These are phyloP conservation scores for Salix suchowensis DNA, from an alignment of 345 rosid species.

Conservation along the genomic window DNA sequence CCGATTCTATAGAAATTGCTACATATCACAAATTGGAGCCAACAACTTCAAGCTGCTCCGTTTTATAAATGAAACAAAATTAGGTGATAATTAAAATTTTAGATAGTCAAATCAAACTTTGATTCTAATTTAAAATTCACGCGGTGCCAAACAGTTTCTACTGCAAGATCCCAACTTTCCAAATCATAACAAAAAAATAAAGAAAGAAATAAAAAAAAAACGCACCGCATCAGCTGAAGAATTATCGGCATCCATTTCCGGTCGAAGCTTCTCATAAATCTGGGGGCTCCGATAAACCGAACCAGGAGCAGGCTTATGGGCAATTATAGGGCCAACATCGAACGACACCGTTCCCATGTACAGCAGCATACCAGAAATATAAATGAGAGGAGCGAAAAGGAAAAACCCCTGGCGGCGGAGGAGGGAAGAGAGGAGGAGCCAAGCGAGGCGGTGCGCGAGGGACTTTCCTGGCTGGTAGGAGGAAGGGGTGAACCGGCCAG, in stretches of 20 bases:
- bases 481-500: constrained; percentile 43
- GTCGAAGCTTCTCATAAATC: constrained; percentile 73
- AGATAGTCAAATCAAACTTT: background rate
- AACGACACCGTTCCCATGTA: constrained; percentile 95
- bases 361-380: constrained; percentile 89
- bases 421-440: constrained; percentile 76
- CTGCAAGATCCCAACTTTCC: constrained; percentile 16
- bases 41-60: background rate
- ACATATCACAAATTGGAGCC: background rate
- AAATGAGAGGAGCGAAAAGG: constrained; percentile 86
- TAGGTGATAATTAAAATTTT: too few relatives aligned
- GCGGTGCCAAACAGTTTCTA: background rate
- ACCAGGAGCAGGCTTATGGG: constrained; percentile 67
- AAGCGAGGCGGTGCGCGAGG: constrained; percentile 77
- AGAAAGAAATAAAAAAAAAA: background rate
- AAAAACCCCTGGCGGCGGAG: constrained; percentile 91
- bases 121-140: background rate
- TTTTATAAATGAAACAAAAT: background rate
- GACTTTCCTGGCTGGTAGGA: constrained; percentile 29
- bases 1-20: background rate
- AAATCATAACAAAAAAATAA: background rate
- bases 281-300: constrained; percentile 91
- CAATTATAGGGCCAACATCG: constrained; percentile 63
- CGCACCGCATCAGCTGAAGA: constrained; percentile 88
- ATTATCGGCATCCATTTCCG: constrained; percentile 88